phyloP scores from a whole-genome alignment of 176 grass and related monocot species.

The Eleusine coracana region DNA sequence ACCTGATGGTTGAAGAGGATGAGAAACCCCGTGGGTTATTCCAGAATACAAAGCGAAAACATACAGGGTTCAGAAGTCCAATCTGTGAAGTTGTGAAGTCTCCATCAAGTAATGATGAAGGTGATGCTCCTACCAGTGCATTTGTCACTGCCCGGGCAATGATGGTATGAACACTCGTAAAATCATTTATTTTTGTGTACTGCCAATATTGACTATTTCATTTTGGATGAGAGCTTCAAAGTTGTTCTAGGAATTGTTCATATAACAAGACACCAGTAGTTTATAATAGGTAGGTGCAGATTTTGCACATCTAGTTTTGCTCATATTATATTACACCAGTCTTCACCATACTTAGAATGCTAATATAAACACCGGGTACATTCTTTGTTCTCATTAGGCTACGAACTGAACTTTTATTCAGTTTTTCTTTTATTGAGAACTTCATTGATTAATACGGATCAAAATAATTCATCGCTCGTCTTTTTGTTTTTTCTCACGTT shows the following conservation, averaged over 20 bases:
- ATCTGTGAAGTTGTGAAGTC: conserved; percentile 76
- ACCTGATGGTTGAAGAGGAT: conserved; percentile 51
- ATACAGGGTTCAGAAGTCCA: conserved; percentile 84
- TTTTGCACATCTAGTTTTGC: background rate
- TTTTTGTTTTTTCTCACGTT: background rate
- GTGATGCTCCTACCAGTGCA: conserved; percentile 53
- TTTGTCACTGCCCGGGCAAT: conserved; percentile 89
- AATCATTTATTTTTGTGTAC: conserved; percentile 5
- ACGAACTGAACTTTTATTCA: background rate
- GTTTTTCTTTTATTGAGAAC: background rate
- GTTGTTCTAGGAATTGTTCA: conserved; percentile 4
- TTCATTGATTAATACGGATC: background rate
- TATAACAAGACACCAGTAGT: conserved; percentile 2
- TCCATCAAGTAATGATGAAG: conserved; percentile 78
- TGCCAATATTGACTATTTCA: background rate
- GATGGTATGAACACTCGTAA: conserved; percentile 59
- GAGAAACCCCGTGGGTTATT: conserved; percentile 48
- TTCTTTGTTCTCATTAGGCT: background rate
- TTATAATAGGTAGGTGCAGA: background rate
- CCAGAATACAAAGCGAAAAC: conserved; percentile 65
- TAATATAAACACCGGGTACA: background rate
- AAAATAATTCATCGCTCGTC: background rate
- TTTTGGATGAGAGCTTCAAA: conserved; percentile 23
- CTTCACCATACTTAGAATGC: background rate
- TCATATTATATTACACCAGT: background rate